phyloP scores from a whole-genome alignment of 371 early-diverging fungal genomes.

The Entomophthora muscae region DNA sequence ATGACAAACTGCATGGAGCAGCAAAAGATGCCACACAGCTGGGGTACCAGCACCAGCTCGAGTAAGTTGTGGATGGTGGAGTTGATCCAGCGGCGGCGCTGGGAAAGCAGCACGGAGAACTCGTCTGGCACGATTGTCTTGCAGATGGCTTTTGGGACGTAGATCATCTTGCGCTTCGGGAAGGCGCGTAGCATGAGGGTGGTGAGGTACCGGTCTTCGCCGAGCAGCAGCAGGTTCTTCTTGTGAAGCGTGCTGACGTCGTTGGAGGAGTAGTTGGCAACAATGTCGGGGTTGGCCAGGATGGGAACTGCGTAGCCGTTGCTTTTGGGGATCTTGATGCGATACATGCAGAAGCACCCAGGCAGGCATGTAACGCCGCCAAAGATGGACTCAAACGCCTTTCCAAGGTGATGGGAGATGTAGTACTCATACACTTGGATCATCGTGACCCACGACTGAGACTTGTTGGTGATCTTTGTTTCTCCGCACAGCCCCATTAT shows the following conservation, averaged over 20 bases:
- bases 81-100: conserved; percentile 97
- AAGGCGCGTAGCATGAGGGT: conserved; percentile 88
- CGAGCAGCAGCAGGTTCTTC: conserved; percentile 94
- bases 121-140: conserved; percentile 87
- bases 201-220: conserved; percentile 92
- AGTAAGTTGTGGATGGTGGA: conserved; percentile 96
- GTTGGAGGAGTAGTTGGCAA: conserved; percentile 83
- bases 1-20: conserved; percentile 97
- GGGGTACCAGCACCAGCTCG: conserved; percentile 78
- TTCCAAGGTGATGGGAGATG: conserved; percentile 81
- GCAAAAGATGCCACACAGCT: conserved; percentile 94
- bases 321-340: conserved; percentile 45
- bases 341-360: conserved; percentile 92
- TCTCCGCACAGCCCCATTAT: conserved; percentile 64
- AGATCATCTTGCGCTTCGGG: conserved; percentile 83
- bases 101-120: conserved; percentile 80
- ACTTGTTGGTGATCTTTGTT: conserved; percentile 51
- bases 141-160: conserved; percentile 88
- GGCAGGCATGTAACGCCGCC: conserved; percentile 97
- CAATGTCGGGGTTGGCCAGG: conserved; percentile 73
- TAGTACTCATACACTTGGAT: conserved; percentile 72
- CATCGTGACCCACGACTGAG: conserved; percentile 19
- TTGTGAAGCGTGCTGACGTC: conserved; percentile 93
- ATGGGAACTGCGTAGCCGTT: conserved; percentile 70
- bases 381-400: conserved; percentile 84